A percentile compares a stretch with the other conserved stretches of the same genome.
Conservation (phyloP, 2,329 filamentous ascomycete genomes). For the Tetracladium maxilliforme region DNA sequence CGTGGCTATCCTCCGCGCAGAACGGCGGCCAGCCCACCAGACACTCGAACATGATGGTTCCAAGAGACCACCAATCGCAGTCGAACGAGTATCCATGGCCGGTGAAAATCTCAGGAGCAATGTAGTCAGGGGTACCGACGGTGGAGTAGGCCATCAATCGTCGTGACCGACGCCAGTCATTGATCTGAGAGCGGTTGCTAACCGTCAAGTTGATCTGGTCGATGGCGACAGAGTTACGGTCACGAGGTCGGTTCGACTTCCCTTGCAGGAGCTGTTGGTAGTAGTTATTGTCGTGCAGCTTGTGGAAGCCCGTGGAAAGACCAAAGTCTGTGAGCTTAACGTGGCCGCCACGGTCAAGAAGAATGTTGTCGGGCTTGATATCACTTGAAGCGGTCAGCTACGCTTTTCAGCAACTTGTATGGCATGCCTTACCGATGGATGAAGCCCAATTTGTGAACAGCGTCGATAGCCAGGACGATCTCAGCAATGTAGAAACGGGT, state of each 20-base stretch:
- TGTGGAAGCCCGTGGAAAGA: conserved; percentile 93
- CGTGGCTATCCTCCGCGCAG: conserved; percentile 93
- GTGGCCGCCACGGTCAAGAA: conserved; percentile 87
- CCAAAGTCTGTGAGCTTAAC: conserved; percentile 98
- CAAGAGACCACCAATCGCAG: conserved; percentile 98
- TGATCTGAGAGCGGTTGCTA: conserved; percentile 94
- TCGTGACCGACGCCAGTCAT: conserved; percentile 94
- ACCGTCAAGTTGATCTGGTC: conserved; percentile 98
- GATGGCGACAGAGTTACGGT: conserved; percentile 86
- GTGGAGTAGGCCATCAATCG: conserved; percentile 96
- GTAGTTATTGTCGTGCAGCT: conserved; percentile 94
- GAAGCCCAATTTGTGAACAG: conserved; percentile 94
- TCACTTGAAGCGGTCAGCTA: conserved; percentile 42
- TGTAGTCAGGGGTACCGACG: conserved; percentile 95
- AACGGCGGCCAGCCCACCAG: conserved; percentile 97
- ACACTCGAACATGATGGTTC: conserved; percentile 99
- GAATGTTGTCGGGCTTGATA: conserved; percentile 98
- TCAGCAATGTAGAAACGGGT: conserved; percentile 99
- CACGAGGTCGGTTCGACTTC: conserved; percentile 53
- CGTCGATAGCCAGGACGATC: conserved; percentile 94
- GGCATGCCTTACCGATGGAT: conserved; percentile 83
- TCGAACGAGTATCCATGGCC: conserved; percentile 92
- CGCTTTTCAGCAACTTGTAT: no score
- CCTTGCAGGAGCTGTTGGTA: conserved; percentile 91
- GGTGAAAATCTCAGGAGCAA: conserved; percentile 95